Conservation (phyloP, 1,284 basidiomycete species). For the Ustilago hordei region DNA sequence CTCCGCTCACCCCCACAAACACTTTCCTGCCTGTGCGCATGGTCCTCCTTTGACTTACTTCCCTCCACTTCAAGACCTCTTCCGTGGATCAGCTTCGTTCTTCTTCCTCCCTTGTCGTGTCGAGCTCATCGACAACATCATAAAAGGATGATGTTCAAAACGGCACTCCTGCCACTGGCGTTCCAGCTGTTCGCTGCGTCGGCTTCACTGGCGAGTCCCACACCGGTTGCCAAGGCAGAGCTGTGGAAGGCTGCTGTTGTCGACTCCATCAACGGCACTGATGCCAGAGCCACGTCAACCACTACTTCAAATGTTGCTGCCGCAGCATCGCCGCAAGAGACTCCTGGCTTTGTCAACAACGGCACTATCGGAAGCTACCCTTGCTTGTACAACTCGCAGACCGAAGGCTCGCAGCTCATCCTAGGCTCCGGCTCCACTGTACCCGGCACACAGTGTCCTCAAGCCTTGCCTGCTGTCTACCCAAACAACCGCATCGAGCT, state of each 20-base stretch:
- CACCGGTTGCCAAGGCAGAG: conserved; percentile 11
- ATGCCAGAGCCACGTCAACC: conserved; percentile 6
- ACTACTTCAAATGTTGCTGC: neutral
- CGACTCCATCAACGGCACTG: conserved; percentile 16
- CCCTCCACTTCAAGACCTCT: conserved; percentile 13
- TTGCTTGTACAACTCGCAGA: conserved; percentile 37
- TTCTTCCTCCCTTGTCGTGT: conserved; percentile 8
- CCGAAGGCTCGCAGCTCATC: conserved; percentile 36
- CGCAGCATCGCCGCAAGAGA: conserved; percentile 30
- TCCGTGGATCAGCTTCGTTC: neutral
- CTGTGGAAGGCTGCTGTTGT: conserved; percentile 8
- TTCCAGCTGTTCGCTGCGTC: conserved; percentile 38
- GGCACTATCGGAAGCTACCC: conserved; percentile 58
- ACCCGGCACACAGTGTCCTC: conserved; percentile 29
- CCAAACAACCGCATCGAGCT: conserved; percentile 60
- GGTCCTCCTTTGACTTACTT: neutral
- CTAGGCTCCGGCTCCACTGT: conserved; percentile 39
- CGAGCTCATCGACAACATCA: neutral
- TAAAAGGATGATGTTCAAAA: conserved; percentile 21
- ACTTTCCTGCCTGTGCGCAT: conserved; percentile 6
- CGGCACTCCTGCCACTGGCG: conserved; percentile 29
- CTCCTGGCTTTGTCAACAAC: conserved; percentile 62
- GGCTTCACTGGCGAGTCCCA: conserved; percentile 24
- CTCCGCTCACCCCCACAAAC: conserved; percentile 25
- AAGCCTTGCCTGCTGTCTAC: conserved; percentile 52